Percentiles rank a stretch among this genome's conserved stretches.
phyloP scores from a whole-genome alignment of 306 rosid genomes.

The Vigna hirtella region DNA sequence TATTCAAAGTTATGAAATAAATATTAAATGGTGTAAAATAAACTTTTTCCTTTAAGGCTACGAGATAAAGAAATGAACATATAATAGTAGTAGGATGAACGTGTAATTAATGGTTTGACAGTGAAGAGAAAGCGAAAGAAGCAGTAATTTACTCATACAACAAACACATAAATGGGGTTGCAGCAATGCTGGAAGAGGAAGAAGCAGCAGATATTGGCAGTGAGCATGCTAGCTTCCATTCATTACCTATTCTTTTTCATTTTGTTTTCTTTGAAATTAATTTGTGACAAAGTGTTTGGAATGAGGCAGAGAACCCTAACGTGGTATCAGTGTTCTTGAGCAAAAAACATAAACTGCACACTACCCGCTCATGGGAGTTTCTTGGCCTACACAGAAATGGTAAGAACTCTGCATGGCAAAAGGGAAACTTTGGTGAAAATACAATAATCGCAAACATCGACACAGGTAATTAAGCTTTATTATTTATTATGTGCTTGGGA shows the following conservation, averaged over 20 bases:
- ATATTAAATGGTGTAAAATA: too few species aligned
- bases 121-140: conserved; percentile 39
- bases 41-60: too few species aligned
- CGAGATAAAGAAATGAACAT: neutral
- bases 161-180: conserved; percentile 67
- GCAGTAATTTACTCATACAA: conserved; percentile 60
- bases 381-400: conserved; percentile 34
- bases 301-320: conserved; percentile 29
- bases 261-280: neutral
- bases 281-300: neutral
- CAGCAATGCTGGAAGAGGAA: conserved; percentile 63
- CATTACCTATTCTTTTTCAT: neutral
- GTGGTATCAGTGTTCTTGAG: conserved; percentile 66
- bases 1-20: too few species aligned
- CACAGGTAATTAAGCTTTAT: conserved; percentile 13
- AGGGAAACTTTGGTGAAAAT: conserved; percentile 46
- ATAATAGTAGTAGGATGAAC: too few species aligned
- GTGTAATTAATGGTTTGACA: neutral
- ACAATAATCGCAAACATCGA: conserved; percentile 40
- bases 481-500: neutral
- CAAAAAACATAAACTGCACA: conserved; percentile 52
- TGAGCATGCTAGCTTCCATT: conserved; percentile 35
- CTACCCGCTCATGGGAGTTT: conserved; percentile 72
- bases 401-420: conserved; percentile 36
- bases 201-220: conserved; percentile 56